Evolutionary conservation across 495 filamentous ascomycete species (phyloP), one percentile per base, ranked within the genome.

Genomic region (Penicillium desertorum): DNA sequence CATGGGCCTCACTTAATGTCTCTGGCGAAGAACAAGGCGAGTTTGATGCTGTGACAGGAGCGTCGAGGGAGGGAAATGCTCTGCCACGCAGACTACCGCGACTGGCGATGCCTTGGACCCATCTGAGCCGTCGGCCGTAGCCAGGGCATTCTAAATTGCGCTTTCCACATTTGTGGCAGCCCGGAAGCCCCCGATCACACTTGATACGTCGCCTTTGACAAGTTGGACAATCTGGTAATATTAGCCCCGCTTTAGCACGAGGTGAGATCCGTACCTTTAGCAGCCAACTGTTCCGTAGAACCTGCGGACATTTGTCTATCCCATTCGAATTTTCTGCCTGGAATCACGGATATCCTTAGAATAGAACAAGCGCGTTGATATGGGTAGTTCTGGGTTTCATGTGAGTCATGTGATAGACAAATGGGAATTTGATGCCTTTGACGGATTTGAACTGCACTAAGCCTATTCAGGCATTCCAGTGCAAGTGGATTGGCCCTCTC

Each of bases 141-240:
- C 81, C 81, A 39, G 73, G 69, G 58, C 81, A 84, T 11, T 60
- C 56, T 0, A 80, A 75, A 2, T 68, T 51, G 0, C 81, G 80
- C 11, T 71, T 71, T 3, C 30, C 46, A 44, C 65, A 71, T 63
- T 71, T 71, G 12, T 45, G 34, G 42, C 68, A 71, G 16, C 32
- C 44, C 5, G 63, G 61, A 17, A 61, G 45, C 11, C 61, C 56
- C 45, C 63, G 54, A 57, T 84, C 81, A 58, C 81, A 84, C 32
- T 79, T 76, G 12, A 79, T 75, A n/a, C 81, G 76, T 50, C 77
- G 77, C 3, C 67, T 69, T 22, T 77, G 79, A 56, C 81, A 80
- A 63, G 69, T 76, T 46, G 75, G 71, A 54, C 77, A 80, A 54
- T 69, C 66, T 55, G 32, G 2, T 59, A 10, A 22, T 16, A 16